phyloP scores from a whole-genome alignment of 495 filamentous ascomycete genomes.

The Aspergillus cavernicola region DNA sequence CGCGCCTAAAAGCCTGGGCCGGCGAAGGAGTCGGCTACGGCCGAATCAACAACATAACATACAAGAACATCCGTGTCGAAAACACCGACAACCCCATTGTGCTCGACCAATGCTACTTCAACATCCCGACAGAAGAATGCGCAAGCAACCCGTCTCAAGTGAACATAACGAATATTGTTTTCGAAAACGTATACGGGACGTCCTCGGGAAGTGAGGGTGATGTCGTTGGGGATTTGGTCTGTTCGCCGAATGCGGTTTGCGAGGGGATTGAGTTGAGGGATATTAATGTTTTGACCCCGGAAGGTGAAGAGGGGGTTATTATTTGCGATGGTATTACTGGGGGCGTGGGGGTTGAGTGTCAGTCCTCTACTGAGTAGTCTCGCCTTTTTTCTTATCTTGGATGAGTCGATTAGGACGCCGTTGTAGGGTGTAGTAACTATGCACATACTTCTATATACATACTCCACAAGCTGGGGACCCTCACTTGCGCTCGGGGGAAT shows the following conservation, averaged over 20 bases:
- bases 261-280: constrained; percentile 47
- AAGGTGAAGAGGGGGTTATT: constrained; percentile 41
- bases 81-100: constrained; percentile 53
- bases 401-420: no score
- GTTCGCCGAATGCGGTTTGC: constrained; percentile 53
- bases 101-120: constrained; percentile 58
- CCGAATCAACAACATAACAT: constrained; percentile 57
- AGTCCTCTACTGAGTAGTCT: background rate
- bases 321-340: constrained; percentile 52
- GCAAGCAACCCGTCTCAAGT: constrained; percentile 48
- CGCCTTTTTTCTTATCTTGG: no score
- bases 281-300: constrained; percentile 48
- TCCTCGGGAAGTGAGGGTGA: constrained; percentile 47
- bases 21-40: constrained; percentile 52
- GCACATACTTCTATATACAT: no score
- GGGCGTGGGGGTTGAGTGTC: constrained; percentile 46
- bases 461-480: no score
- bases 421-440: no score
- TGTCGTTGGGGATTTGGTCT: constrained; percentile 48
- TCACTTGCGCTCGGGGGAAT: no score
- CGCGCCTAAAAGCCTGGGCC: constrained; percentile 54
- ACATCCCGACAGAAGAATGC: constrained; percentile 48
- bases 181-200: constrained; percentile 53
- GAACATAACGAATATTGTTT: constrained; percentile 52
- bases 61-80: constrained; percentile 52